Percentiles rank a stretch among this genome's conserved stretches.
phyloP scores from a whole-genome alignment of 768 basidiomycete species.

The Agrocybe chaxingu region DNA sequence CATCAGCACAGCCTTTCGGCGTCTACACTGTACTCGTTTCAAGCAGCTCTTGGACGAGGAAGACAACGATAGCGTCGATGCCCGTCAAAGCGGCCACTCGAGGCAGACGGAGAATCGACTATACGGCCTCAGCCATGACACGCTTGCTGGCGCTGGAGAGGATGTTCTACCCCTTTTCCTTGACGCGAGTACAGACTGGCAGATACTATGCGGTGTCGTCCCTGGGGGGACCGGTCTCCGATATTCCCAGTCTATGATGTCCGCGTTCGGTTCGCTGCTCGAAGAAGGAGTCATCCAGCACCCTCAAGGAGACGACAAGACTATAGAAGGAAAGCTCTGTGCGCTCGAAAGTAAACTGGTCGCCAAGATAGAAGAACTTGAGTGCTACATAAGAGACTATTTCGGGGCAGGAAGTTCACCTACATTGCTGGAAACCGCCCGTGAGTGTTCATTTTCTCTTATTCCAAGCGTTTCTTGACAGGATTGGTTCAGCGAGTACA shows the following conservation, averaged over 20 bases:
- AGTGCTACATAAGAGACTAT: too few relatives aligned
- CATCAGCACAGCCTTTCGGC: conserved; percentile 19
- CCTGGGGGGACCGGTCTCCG: conserved; percentile 18
- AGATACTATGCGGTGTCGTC: conserved; percentile 14
- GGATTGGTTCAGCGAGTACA: too few relatives aligned
- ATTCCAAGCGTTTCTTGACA: too few relatives aligned
- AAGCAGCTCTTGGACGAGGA: conserved; percentile 1
- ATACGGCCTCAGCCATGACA: conserved; percentile 25
- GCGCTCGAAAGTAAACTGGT: too few relatives aligned
- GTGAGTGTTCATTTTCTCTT: too few relatives aligned
- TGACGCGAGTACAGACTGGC: conserved; percentile 22
- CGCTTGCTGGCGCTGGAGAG: conserved; percentile 18
- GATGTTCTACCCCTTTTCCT: conserved; percentile 22
- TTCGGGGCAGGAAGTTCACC: too few relatives aligned
- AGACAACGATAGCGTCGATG: conserved; percentile 13
- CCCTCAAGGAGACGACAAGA: too few relatives aligned
- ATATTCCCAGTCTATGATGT: conserved; percentile 4
- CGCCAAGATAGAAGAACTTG: too few relatives aligned
- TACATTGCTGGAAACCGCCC: too few relatives aligned
- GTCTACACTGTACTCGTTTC: conserved; percentile 9
- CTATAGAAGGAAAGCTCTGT: too few relatives aligned
- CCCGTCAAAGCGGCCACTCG: conserved; percentile 23
- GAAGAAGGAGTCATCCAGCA: not conserved
- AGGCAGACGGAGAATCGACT: conserved; percentile 18
- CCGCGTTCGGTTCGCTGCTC: conserved; percentile 3